These are phyloP conservation scores for Eryngium alpinum DNA, from an alignment of 140 eudicot species.

Conservation along the genomic window DNA sequence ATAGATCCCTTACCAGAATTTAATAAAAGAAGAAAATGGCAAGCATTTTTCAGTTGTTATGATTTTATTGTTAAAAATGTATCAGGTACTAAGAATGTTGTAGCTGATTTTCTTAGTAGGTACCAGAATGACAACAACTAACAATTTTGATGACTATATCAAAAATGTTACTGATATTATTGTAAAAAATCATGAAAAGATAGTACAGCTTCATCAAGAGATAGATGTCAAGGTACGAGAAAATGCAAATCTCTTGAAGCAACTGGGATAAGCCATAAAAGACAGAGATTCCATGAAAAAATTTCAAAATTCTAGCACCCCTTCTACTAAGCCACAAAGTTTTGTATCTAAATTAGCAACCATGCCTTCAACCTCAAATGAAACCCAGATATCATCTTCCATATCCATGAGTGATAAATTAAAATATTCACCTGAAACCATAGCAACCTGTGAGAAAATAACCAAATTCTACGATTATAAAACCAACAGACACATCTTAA, in stretches of 20 bases:
- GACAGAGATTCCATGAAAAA: background rate
- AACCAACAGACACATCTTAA: too few relatives aligned
- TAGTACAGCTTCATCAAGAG: background rate
- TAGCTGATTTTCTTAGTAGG: background rate
- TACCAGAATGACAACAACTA: background rate
- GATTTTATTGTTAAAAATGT: too few relatives aligned
- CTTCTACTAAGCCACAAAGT: background rate
- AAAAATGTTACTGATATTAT: background rate
- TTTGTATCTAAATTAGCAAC: background rate
- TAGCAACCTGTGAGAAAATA: background rate
- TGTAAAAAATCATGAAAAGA: background rate
- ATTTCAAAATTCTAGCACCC: background rate
- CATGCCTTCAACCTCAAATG: too few relatives aligned
- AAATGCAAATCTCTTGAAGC: background rate
- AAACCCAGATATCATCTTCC: too few relatives aligned
- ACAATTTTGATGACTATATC: background rate
- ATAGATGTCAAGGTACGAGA: background rate
- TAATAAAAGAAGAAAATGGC: background rate
- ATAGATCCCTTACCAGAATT: background rate
- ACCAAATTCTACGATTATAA: background rate
- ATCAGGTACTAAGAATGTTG: too few relatives aligned
- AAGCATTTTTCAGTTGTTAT: background rate
- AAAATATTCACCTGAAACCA: background rate
- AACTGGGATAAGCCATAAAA: background rate
- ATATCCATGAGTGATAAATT: too few relatives aligned